These are phyloP conservation scores for Plantago rigida DNA, from an alignment of 305 asterid species.

Conservation along the genomic window DNA sequence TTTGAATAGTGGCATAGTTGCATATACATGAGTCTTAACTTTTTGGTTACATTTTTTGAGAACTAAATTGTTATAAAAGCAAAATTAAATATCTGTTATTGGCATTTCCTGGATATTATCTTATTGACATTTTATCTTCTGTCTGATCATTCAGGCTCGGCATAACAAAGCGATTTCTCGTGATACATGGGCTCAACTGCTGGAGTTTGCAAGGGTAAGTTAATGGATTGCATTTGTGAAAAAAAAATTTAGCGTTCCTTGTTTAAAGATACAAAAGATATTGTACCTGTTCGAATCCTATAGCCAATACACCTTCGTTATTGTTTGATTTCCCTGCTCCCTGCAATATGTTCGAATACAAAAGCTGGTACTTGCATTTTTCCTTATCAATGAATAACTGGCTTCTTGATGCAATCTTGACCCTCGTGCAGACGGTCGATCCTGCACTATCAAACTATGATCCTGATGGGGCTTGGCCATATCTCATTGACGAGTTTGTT, in stretches of 20 bases:
- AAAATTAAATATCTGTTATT: too few relatives aligned
- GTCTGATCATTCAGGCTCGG: constrained; percentile 53
- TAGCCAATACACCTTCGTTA: too few relatives aligned
- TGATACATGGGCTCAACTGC: constrained; percentile 95
- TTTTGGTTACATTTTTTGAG: too few relatives aligned
- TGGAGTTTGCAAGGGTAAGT: constrained; percentile 90
- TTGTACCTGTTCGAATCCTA: too few relatives aligned
- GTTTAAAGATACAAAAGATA: too few relatives aligned
- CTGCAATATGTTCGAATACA: background rate
- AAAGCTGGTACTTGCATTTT: background rate
- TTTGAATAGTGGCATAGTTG: too few relatives aligned
- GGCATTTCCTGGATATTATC: too few relatives aligned
- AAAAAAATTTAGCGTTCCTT: background rate
- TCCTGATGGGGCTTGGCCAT: constrained; percentile 98
- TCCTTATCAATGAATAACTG: background rate
- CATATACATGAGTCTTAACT: too few relatives aligned
- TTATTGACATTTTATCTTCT: constrained; percentile 9
- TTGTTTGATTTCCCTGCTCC: background rate
- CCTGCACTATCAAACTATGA: constrained; percentile 77
- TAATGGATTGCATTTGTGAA: background rate
- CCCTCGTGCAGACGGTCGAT: constrained; percentile 61
- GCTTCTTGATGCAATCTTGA: constrained; percentile 3
- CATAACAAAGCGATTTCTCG: constrained; percentile 97
- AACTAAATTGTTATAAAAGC: too few relatives aligned
- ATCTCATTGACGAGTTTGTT: constrained; percentile 88